Percentiles rank a stretch among this genome's conserved stretches.
Conservation (phyloP, 352 stramenopile genomes). For the Phytophthora hybrid region DNA sequence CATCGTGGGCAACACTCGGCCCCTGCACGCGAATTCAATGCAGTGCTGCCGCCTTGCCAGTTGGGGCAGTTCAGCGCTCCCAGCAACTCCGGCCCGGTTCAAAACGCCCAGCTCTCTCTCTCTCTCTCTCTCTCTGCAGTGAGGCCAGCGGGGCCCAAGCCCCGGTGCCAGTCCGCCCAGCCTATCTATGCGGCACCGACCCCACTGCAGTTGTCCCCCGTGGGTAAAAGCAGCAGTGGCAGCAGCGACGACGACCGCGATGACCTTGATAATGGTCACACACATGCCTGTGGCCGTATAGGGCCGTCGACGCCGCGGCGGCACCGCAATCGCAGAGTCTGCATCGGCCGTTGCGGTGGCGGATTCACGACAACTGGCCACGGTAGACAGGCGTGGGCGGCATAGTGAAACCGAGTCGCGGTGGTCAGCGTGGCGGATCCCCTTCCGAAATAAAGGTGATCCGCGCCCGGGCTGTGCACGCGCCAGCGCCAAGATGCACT, state of each 20-base stretch:
- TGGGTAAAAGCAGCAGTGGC: too few relatives aligned
- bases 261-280: neutral
- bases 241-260: too few relatives aligned
- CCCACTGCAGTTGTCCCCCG: too few relatives aligned
- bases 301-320: neutral
- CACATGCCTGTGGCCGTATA: neutral
- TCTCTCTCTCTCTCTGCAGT: constrained; percentile 29
- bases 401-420: constrained; percentile 33
- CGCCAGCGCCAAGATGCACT: neutral
- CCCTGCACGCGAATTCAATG: neutral
- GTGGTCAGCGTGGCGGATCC: constrained; percentile 23
- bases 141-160: constrained; percentile 31
- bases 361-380: constrained; percentile 29
- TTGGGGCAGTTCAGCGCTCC: constrained; percentile 18
- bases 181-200: constrained; percentile 14
- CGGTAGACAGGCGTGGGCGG: constrained; percentile 31
- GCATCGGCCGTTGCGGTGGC: constrained; percentile 16
- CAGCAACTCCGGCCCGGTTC: constrained; percentile 12
- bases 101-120: constrained; percentile 23
- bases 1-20: neutral
- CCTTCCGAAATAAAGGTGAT: constrained; percentile 23
- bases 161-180: constrained; percentile 15
- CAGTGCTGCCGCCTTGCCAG: constrained; percentile 1
- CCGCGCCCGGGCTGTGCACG: constrained; percentile 12
- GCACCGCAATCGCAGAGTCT: neutral